phyloP scores from a whole-genome alignment of 345 rosid species.

The thale cress (Arabidopsis thaliana) region DNA sequence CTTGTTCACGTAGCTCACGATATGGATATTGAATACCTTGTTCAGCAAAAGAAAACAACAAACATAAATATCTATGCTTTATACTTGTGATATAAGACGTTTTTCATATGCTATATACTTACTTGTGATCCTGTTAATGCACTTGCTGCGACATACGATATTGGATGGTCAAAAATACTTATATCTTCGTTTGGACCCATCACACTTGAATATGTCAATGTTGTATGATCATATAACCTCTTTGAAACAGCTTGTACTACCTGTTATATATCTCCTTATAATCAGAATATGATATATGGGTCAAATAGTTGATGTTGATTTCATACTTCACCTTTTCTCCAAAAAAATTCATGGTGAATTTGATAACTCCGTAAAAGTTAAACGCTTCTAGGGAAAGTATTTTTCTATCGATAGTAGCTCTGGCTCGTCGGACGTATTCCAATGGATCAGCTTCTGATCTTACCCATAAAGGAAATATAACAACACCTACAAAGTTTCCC shows the following conservation, averaged over 20 bases:
- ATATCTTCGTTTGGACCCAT: slow-evolving; percentile 42
- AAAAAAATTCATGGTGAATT: too few species aligned
- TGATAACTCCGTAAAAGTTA: too few species aligned
- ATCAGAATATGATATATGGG: too few species aligned
- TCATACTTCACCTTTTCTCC: too few species aligned
- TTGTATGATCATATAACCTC: too few species aligned
- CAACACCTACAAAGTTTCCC: slow-evolving; percentile 54
- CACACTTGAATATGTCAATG: too few species aligned
- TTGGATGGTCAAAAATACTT: slow-evolving; percentile 53
- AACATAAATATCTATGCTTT: background rate
- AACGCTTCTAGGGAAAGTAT: background rate
- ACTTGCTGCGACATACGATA: slow-evolving; percentile 55
- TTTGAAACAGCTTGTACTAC: too few species aligned
- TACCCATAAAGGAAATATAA: slow-evolving; percentile 52
- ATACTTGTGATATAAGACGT: too few species aligned
- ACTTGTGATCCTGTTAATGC: slow-evolving; percentile 58
- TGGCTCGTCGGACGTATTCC: slow-evolving; percentile 50
- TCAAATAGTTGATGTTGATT: too few species aligned
- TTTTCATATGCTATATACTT: background rate
- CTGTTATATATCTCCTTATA: too few species aligned
- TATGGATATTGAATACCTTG: slow-evolving; percentile 71
- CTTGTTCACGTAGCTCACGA: slow-evolving; percentile 61
- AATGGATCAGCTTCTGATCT: slow-evolving; percentile 44
- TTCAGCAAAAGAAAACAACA: slow-evolving; percentile 51
- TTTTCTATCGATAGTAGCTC: slow-evolving; percentile 43